A percentile compares a stretch with the other conserved stretches of the same genome.
phyloP scores from a whole-genome alignment of 2,329 filamentous ascomycete genomes.

The Claviceps maximensis region DNA sequence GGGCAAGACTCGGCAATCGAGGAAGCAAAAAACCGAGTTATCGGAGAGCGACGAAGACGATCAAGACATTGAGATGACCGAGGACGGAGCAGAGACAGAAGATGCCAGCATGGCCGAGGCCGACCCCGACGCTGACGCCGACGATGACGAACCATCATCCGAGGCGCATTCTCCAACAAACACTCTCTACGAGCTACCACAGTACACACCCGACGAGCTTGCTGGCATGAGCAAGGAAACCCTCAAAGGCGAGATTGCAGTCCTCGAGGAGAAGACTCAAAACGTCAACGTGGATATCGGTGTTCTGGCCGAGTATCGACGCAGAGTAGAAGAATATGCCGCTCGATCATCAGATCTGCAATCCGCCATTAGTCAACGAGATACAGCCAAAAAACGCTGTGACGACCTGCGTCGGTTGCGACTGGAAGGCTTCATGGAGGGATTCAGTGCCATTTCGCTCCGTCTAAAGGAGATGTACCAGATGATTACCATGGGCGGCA shows the following conservation, averaged over 20 bases:
- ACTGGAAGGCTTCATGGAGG: slow-evolving; percentile 95
- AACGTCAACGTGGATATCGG: slow-evolving; percentile 79
- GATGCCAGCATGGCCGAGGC: slow-evolving; percentile 11
- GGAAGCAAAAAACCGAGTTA: slow-evolving; percentile 11
- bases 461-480: slow-evolving; percentile 99
- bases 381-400: slow-evolving; percentile 79
- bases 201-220: slow-evolving; percentile 61
- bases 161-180: slow-evolving; percentile 17
- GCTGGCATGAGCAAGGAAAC: slow-evolving; percentile 50
- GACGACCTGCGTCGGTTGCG: slow-evolving; percentile 84
- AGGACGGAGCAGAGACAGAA: slow-evolving; percentile 17
- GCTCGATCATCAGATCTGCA: slow-evolving; percentile 74
- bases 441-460: slow-evolving; percentile 85
- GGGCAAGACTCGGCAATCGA: slow-evolving; percentile 13
- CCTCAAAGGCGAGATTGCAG: slow-evolving; percentile 48
- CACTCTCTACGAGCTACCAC: slow-evolving; percentile 51
- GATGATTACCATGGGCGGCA: slow-evolving; percentile 99
- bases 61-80: slow-evolving; percentile 21
- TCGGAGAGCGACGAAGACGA: slow-evolving; percentile 12
- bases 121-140: slow-evolving; percentile 11
- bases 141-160: slow-evolving; percentile 10
- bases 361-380: slow-evolving; percentile 62
- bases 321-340: slow-evolving; percentile 70
- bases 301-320: slow-evolving; percentile 79
- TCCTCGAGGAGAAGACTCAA: slow-evolving; percentile 58